Conservation (phyloP, 805 yeast genomes). For the Isabelozyma pseudorhagii region DNA sequence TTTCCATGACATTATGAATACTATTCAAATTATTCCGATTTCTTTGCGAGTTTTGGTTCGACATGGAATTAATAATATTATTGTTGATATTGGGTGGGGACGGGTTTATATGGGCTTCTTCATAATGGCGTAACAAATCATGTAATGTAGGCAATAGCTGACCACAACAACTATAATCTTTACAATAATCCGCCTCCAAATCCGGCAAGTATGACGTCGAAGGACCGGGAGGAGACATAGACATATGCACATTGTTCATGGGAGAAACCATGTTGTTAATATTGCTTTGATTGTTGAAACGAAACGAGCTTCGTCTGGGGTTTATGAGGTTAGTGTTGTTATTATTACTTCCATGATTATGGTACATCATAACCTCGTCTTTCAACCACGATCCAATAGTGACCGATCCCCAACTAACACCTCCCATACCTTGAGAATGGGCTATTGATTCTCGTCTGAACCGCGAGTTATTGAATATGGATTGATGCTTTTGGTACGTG, state of each 20-base stretch:
- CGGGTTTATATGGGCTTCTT: slow-evolving; percentile 83
- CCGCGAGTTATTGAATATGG: slow-evolving; percentile 38
- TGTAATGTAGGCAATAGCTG: slow-evolving; percentile 87
- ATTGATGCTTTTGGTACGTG: slow-evolving; percentile 38
- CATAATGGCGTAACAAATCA: slow-evolving; percentile 90
- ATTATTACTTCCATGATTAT: slow-evolving; percentile 12
- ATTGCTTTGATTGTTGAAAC: slow-evolving; percentile 15
- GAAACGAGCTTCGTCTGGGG: slow-evolving; percentile 37
- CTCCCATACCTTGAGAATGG: slow-evolving; percentile 97
- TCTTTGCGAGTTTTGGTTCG: slow-evolving; percentile 12
- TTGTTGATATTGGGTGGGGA: slow-evolving; percentile 43
- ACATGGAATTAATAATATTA: slow-evolving; percentile 23
- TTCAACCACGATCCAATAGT: slow-evolving; percentile 94
- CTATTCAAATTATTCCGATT: slow-evolving; percentile 34
- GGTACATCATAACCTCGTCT: slow-evolving; percentile 77
- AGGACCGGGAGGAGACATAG: slow-evolving; percentile 61
- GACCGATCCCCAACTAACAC: slow-evolving; percentile 94
- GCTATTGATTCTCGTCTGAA: slow-evolving; percentile 89
- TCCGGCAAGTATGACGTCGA: slow-evolving; percentile 83
- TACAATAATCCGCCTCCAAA: slow-evolving; percentile 92
- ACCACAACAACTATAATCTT: slow-evolving; percentile 96
- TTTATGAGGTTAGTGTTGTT: slow-evolving; percentile 19
- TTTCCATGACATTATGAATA: slow-evolving; percentile 68
- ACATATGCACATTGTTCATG: slow-evolving; percentile 12
- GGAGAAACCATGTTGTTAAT: slow-evolving; percentile 2